Evolutionary conservation across 2,329 filamentous ascomycete species (phyloP).

Genomic region (Cryphonectria radicalis): DNA sequence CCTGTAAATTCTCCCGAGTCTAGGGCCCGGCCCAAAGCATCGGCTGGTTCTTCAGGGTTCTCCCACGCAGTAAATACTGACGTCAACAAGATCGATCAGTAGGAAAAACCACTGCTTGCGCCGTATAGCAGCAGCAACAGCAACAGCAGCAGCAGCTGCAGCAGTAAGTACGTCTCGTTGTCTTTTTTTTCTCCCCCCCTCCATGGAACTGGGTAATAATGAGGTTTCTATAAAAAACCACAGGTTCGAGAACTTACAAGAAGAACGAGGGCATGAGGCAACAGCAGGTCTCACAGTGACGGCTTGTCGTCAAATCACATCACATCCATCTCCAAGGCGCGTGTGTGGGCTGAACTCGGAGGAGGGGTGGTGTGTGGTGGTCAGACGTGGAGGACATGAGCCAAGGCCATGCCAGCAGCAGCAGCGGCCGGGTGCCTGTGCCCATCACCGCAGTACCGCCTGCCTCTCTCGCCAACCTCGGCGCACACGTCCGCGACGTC

Average conservation of each 20-base stretch:
- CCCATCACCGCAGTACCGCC: slow-evolving; percentile 4
- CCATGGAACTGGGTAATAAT: not conserved
- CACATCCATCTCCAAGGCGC: no score
- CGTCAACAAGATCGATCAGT: not conserved
- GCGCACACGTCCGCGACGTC: slow-evolving; percentile 17
- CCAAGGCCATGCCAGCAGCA: not conserved
- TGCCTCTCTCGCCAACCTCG: slow-evolving; percentile 18
- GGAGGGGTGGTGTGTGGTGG: no score
- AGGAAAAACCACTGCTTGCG: not conserved
- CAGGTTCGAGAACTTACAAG: not conserved
- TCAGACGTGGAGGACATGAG: slow-evolving; percentile 14
- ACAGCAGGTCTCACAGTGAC: not conserved
- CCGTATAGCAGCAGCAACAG: not conserved
- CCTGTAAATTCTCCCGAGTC: not conserved
- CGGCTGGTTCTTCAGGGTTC: not conserved
- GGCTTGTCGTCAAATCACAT: not conserved
- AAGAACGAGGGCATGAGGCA: not conserved
- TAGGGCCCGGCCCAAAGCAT: not conserved
- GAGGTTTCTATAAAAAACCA: not conserved
- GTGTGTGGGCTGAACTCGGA: not conserved
- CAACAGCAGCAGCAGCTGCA: no score
- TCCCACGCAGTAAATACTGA: not conserved
- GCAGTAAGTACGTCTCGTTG: no score
- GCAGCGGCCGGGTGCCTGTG: slow-evolving; percentile 8
- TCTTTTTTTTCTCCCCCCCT: no score